Evolutionary conservation across 1,284 basidiomycete genomes (phyloP).

Genomic region (Somion occarium): DNA sequence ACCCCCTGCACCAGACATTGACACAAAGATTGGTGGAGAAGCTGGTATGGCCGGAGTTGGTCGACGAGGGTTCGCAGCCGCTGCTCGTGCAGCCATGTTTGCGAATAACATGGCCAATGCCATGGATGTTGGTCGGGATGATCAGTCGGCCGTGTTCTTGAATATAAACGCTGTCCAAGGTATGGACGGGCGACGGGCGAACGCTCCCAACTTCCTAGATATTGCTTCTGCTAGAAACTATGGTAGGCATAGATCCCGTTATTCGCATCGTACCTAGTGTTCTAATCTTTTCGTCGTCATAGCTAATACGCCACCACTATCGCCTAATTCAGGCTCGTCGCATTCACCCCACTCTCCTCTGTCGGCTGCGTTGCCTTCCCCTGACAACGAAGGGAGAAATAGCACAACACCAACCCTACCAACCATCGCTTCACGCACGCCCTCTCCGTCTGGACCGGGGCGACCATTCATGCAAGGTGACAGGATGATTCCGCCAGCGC

Average conservation of each 20-base stretch:
- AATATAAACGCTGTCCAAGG: constrained; percentile 19
- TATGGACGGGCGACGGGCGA: constrained; percentile 34
- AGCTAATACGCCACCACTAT: constrained; percentile 30
- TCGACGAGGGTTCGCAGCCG: constrained; percentile 78
- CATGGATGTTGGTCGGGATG: neutral
- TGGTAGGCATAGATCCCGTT: constrained; percentile 15
- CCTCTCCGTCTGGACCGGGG: constrained; percentile 23
- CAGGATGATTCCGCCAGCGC: constrained; percentile 20
- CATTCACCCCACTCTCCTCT: constrained; percentile 31
- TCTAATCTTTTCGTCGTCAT: constrained; percentile 8
- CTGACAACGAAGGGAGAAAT: constrained; percentile 13
- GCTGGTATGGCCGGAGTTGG: constrained; percentile 92
- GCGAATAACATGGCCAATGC: constrained; percentile 20
- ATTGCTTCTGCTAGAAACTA: constrained; percentile 32
- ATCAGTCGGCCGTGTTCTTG: constrained; percentile 4
- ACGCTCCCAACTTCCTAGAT: constrained; percentile 49
- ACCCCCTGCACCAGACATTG: constrained; percentile 34
- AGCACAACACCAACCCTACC: constrained; percentile 20
- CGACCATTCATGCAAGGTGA: constrained; percentile 17
- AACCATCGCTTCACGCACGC: constrained; percentile 20
- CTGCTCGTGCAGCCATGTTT: constrained; percentile 67
- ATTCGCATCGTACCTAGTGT: constrained; percentile 1
- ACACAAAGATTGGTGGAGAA: constrained; percentile 73
- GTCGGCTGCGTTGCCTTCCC: constrained; percentile 15
- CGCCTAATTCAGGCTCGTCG: constrained; percentile 29